A percentile compares a stretch with the other conserved stretches of the same genome.
Evolutionary conservation across 2,329 filamentous ascomycete species (phyloP).

Genomic region (Fusarium lyarnte): DNA sequence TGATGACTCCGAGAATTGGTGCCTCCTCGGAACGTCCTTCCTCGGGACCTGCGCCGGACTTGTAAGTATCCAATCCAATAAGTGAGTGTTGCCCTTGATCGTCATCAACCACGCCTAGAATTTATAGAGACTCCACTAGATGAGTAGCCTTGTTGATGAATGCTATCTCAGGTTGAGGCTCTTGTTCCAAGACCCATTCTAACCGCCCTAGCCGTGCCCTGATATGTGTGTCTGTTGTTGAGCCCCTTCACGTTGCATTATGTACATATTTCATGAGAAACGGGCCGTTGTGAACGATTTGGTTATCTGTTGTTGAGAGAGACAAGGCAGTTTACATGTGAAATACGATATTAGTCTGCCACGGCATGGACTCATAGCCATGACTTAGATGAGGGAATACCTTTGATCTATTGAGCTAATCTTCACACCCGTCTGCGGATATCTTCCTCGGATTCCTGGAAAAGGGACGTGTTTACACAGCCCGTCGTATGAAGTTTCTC

Average conservation of each 20-base stretch:
- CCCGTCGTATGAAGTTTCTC: conserved; percentile 5
- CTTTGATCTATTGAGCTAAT: background rate
- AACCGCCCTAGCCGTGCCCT: background rate
- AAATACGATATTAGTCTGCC: background rate
- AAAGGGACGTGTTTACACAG: conserved; percentile 33
- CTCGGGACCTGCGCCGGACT: conserved; percentile 27
- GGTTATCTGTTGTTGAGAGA: conserved; percentile 24
- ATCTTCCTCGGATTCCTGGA: conserved; percentile 15
- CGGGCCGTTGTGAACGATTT: background rate
- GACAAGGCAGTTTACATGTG: conserved; percentile 24
- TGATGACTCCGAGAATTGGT: conserved; percentile 15
- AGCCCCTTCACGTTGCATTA: background rate
- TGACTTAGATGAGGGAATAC: background rate
- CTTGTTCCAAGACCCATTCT: conserved; percentile 4
- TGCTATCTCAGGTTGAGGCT: conserved; percentile 24
- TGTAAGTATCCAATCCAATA: background rate
- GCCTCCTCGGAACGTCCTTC: conserved; percentile 31
- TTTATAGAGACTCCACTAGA: conserved; percentile 3
- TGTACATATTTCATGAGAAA: background rate
- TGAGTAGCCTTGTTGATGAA: background rate
- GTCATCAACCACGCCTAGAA: background rate
- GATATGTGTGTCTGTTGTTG: conserved; percentile 3
- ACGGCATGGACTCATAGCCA: background rate
- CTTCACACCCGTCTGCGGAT: background rate
- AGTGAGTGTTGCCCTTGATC: background rate